Conservation (phyloP, 1,139 yeast genomes). For the Kurtzmaniella natalensis region DNA sequence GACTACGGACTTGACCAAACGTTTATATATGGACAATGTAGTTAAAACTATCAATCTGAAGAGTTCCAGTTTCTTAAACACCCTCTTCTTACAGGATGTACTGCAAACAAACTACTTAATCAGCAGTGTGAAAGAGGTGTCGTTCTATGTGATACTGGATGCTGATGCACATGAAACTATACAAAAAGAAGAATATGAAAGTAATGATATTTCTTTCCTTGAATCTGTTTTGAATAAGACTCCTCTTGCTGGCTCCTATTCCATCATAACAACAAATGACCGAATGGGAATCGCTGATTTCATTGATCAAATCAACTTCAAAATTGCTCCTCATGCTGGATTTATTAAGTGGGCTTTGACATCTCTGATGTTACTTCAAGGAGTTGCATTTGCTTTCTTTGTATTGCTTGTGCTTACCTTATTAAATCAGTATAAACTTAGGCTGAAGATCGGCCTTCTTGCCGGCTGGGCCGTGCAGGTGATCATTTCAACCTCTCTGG, state of each 20-base stretch:
- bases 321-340: background rate
- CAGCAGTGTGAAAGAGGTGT: slow-evolving; percentile 39
- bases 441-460: slow-evolving; percentile 57
- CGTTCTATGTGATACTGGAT: slow-evolving; percentile 21
- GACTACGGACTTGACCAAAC: background rate
- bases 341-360: background rate
- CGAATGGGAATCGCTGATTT: slow-evolving; percentile 1
- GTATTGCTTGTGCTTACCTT: slow-evolving; percentile 31
- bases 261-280: slow-evolving; percentile 5
- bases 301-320: background rate
- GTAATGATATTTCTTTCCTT: slow-evolving; percentile 1
- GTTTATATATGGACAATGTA: slow-evolving; percentile 29
- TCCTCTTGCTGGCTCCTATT: background rate
- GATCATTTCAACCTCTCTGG: slow-evolving; percentile 47
- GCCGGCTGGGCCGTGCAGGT: slow-evolving; percentile 57
- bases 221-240: background rate
- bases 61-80: slow-evolving; percentile 12
- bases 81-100: slow-evolving; percentile 37
- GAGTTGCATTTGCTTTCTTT: background rate
- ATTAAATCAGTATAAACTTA: slow-evolving; percentile 49
- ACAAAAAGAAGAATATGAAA: slow-evolving; percentile 10
- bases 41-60: slow-evolving; percentile 34
- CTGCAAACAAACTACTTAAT: slow-evolving; percentile 47
- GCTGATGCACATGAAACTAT: no score
- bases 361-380: background rate